A percentile compares a stretch with the other conserved stretches of the same genome.
phyloP scores from a whole-genome alignment of 345 rosid species.

The Citrus cavaleriei region DNA sequence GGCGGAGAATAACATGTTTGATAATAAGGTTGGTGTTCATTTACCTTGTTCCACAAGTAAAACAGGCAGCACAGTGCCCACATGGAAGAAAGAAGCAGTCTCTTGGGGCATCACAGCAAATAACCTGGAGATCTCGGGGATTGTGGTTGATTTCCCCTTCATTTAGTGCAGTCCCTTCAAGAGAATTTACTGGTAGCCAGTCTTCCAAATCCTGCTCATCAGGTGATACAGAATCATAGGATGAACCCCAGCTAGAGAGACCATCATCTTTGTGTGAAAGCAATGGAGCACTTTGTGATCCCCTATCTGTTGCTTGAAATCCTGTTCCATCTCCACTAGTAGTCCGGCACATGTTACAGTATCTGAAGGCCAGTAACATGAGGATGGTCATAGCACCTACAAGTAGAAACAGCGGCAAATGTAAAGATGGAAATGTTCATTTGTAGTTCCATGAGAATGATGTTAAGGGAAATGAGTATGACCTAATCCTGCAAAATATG shows the following conservation, averaged over 20 bases:
- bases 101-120: slow-evolving; percentile 49
- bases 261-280: slow-evolving; percentile 47
- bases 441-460: neutral
- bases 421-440: slow-evolving; percentile 6
- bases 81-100: slow-evolving; percentile 74
- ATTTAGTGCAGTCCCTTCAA: slow-evolving; percentile 16
- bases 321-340: slow-evolving; percentile 7
- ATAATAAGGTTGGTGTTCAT: neutral
- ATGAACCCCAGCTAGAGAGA: slow-evolving; percentile 44
- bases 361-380: slow-evolving; percentile 29
- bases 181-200: slow-evolving; percentile 13
- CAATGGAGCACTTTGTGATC: slow-evolving; percentile 36
- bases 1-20: neutral
- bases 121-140: slow-evolving; percentile 24
- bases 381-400: slow-evolving; percentile 45
- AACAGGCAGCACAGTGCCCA: slow-evolving; percentile 63
- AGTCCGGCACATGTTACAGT: slow-evolving; percentile 18
- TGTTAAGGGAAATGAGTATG: slow-evolving; percentile 4
- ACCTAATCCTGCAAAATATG: slow-evolving; percentile 53
- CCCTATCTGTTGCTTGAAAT: slow-evolving; percentile 10
- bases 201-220: slow-evolving; percentile 44
- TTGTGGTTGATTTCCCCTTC: slow-evolving; percentile 36
- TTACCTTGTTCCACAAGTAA: slow-evolving; percentile 58
- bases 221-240: slow-evolving; percentile 46
- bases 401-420: neutral